Percentiles rank a stretch among this genome's conserved stretches.
These are phyloP conservation scores for Amanita muscaria DNA, from an alignment of 768 basidiomycete species.

Conservation along the genomic window DNA sequence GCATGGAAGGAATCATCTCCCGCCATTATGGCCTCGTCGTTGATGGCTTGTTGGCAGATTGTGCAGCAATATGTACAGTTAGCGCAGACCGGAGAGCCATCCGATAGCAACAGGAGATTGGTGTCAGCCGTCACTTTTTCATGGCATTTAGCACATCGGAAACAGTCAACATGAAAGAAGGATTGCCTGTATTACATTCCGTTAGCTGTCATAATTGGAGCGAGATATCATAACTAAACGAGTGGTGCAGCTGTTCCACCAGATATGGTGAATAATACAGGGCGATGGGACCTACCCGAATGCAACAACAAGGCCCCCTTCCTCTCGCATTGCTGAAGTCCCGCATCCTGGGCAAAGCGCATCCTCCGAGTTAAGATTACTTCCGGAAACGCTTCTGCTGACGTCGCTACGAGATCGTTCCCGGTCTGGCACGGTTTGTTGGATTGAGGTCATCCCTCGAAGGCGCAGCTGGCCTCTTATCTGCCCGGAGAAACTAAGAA, in stretches of 20 bases:
- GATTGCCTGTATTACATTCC: slow-evolving; percentile 71
- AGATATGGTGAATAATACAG: background rate
- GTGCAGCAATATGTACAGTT: slow-evolving; percentile 94
- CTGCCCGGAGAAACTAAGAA: no score
- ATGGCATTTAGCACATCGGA: slow-evolving; percentile 94
- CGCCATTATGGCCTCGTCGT: slow-evolving; percentile 99
- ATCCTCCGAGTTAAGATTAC: slow-evolving; percentile 31
- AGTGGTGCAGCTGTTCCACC: no score
- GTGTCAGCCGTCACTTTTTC: slow-evolving; percentile 93
- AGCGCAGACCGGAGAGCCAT: slow-evolving; percentile 94
- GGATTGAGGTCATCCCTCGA: slow-evolving; percentile 1
- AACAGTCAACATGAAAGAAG: slow-evolving; percentile 91
- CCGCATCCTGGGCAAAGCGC: slow-evolving; percentile 78
- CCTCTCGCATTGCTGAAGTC: slow-evolving; percentile 68
- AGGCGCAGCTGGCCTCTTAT: background rate
- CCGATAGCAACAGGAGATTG: slow-evolving; percentile 91
- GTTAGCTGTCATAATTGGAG: no score
- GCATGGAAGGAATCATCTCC: slow-evolving; percentile 99
- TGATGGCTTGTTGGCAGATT: slow-evolving; percentile 87
- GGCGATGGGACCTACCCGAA: slow-evolving; percentile 65
- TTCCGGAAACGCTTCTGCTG: slow-evolving; percentile 8
- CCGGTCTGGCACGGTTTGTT: background rate
- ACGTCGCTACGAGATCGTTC: slow-evolving; percentile 30
- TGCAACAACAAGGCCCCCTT: slow-evolving; percentile 85
- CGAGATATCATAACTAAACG: no score